A percentile compares a stretch with the other conserved stretches of the same genome.
phyloP scores from a whole-genome alignment of 345 rosid genomes.

The Cochlearia excelsa region DNA sequence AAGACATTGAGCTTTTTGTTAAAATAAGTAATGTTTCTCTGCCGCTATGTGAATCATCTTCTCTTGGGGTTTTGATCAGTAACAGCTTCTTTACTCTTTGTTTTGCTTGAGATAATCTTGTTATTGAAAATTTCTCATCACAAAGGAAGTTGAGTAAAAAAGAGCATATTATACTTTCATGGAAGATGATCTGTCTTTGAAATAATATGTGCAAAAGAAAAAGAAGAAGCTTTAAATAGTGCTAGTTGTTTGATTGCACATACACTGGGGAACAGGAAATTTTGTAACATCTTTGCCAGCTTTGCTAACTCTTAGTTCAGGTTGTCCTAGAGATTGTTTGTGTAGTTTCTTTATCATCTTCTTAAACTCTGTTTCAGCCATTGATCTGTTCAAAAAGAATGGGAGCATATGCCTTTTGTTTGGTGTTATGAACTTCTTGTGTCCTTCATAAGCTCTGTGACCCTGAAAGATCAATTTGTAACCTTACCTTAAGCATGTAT shows the following conservation, averaged over 20 bases:
- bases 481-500: slow-evolving; percentile 1
- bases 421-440: slow-evolving; percentile 86
- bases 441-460: slow-evolving; percentile 77
- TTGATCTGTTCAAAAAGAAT: slow-evolving; percentile 61
- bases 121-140: slow-evolving; percentile 1
- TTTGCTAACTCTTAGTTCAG: slow-evolving; percentile 68
- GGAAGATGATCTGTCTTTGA: background rate
- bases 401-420: slow-evolving; percentile 95
- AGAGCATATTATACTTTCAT: background rate
- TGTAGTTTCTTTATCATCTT: slow-evolving; percentile 68
- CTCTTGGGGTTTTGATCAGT: background rate
- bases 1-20: slow-evolving; percentile 4
- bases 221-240: slow-evolving; percentile 2
- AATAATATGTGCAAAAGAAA: slow-evolving; percentile 4
- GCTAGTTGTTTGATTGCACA: slow-evolving; percentile 53
- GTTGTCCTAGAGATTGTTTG: slow-evolving; percentile 77
- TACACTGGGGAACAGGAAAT: slow-evolving; percentile 81
- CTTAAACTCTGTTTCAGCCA: slow-evolving; percentile 65
- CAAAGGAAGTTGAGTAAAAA: background rate
- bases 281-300: slow-evolving; percentile 82
- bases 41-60: background rate
- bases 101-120: background rate
- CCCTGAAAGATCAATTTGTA: slow-evolving; percentile 49
- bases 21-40: slow-evolving; percentile 16
- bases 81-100: background rate